Evolutionary conservation across 2,329 filamentous ascomycete species (phyloP).

Genomic region (Cercospora berteroae): DNA sequence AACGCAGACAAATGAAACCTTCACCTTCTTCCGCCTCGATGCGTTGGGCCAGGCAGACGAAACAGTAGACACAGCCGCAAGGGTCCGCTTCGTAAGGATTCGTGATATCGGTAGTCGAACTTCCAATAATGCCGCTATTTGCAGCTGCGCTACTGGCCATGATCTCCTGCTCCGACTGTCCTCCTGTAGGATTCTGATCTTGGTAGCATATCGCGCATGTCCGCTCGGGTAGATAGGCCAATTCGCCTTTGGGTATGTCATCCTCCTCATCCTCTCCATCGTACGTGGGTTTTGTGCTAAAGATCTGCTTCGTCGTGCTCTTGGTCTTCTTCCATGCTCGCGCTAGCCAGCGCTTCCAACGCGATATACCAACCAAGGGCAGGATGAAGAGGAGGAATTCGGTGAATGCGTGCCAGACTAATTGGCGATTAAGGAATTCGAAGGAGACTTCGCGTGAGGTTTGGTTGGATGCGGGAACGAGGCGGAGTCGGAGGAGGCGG

Average conservation of each 20-base stretch:
- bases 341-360: slow-evolving; percentile 87
- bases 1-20: slow-evolving; percentile 87
- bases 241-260: slow-evolving; percentile 58
- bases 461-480: slow-evolving; percentile 80
- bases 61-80: slow-evolving; percentile 93
- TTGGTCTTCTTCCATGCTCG: slow-evolving; percentile 82
- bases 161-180: slow-evolving; percentile 68
- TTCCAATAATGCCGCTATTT: slow-evolving; percentile 71
- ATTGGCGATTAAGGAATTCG: slow-evolving; percentile 93
- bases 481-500: slow-evolving; percentile 75
- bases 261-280: slow-evolving; percentile 46
- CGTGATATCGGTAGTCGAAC: slow-evolving; percentile 86
- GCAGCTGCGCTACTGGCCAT: slow-evolving; percentile 55
- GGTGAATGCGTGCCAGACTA: slow-evolving; percentile 99
- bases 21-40: slow-evolving; percentile 92
- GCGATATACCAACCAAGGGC: slow-evolving; percentile 90
- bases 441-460: slow-evolving; percentile 91
- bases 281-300: slow-evolving; percentile 39
- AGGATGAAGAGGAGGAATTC: slow-evolving; percentile 96
- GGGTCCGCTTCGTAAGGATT: slow-evolving; percentile 91
- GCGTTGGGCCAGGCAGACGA: slow-evolving; percentile 86
- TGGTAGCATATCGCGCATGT: slow-evolving; percentile 97
- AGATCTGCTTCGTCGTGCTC: slow-evolving; percentile 53
- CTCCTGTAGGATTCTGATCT: slow-evolving; percentile 72
- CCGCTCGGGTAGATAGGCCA: slow-evolving; percentile 81